Evolutionary conservation across 306 rosid species (phyloP), one percentile per base, ranked within the genome.

Genomic region (Canavalia gladiata): DNA sequence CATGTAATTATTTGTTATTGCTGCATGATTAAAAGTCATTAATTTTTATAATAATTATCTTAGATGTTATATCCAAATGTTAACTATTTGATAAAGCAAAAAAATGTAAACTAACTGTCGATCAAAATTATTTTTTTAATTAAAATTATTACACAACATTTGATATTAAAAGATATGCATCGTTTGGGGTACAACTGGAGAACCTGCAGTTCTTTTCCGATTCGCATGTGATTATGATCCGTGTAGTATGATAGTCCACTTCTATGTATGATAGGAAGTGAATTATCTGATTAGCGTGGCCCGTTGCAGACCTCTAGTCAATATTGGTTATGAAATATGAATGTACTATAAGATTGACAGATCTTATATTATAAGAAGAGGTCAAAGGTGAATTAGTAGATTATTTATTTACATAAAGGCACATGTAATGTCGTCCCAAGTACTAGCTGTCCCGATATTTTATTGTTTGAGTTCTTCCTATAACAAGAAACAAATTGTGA

Each of bases 391-490:
- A 29, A 29, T 55, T 9, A 39, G 9, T 10, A 28, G 28, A 54
- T 2, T 55, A 25, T 62, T 8, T 62, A 62, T 54, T 37, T 71
- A 72, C 60, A 35, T 8, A 80, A 68, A n/a, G 33, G 83, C 87
- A 83, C 76, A 77, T 69, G 87, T 52, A 37, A 72, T 72, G 65
- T 39, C 52, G 41, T 72, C 76, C 18, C 28, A 18, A 8, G 5
- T 8, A n/a, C 25, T 18, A 18, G 25, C 25, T 18, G 51, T 54
- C 65, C 25, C 18, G n/a, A 56, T 28, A 42, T 74, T 57, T 43
- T 41, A 35, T 39, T 55, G 6, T 39, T 39, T 55, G 28, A 6
- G 8, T 28, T 39, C 28, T 8, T 34, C 30, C 18, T 41, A 18
- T 33, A 25, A 41, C 39, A 39, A 39, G 12, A 74, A 56, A 41